A percentile compares a stretch with the other conserved stretches of the same genome.
phyloP scores from a whole-genome alignment of 129 eudicot genomes.

The Logfia minima region DNA sequence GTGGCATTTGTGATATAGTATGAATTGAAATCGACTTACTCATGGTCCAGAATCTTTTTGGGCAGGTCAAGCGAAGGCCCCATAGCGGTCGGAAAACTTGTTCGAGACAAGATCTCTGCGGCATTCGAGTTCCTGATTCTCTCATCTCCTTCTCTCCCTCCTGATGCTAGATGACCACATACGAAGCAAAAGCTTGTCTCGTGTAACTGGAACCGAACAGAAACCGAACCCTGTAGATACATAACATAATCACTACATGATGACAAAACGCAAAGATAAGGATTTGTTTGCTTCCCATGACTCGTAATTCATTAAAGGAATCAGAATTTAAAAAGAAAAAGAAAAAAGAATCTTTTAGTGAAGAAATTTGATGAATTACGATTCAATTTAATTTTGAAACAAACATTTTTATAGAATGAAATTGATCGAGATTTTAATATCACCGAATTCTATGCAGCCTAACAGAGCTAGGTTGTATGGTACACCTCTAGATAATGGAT shows the following conservation, averaged over 20 bases:
- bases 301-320: too few species aligned
- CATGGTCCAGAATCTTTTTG: constrained; percentile 65
- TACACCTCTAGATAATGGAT: too few species aligned
- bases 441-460: too few species aligned
- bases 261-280: not conserved
- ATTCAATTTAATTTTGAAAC: too few species aligned
- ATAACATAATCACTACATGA: not conserved
- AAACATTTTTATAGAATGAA: too few species aligned
- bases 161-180: constrained; percentile 78
- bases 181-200: constrained; percentile 78
- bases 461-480: too few species aligned
- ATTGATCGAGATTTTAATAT: too few species aligned
- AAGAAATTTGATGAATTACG: too few species aligned
- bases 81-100: constrained; percentile 46
- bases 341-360: too few species aligned
- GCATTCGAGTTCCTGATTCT: constrained; percentile 61
- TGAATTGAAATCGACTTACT: constrained; percentile 39
- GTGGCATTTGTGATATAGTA: not conserved
- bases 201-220: constrained; percentile 61
- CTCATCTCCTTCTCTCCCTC: constrained; percentile 73
- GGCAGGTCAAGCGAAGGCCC: constrained; percentile 63
- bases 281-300: too few species aligned
- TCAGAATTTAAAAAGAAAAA: too few species aligned
- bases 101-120: constrained; percentile 54
- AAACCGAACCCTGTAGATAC: constrained; percentile 60